These are phyloP conservation scores for Ustilago hordei DNA, from an alignment of 1,284 basidiomycete genomes.

Conservation along the genomic window DNA sequence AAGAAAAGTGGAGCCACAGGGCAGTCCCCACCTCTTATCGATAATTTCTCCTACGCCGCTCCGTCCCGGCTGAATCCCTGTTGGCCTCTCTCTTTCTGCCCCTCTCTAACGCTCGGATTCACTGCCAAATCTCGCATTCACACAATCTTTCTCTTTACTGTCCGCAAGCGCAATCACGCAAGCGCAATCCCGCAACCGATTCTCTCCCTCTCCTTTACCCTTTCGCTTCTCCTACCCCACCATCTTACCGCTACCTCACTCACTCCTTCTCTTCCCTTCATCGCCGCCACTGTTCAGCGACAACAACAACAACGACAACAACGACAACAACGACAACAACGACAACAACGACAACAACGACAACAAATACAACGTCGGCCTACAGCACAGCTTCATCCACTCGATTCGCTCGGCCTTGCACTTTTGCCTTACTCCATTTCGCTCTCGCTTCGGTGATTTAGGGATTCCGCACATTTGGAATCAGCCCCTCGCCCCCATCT, in stretches of 20 bases:
- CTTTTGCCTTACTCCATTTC: neutral
- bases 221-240: constrained; percentile 1
- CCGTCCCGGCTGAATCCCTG: neutral
- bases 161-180: neutral
- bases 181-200: constrained; percentile 1
- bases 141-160: constrained; percentile 12
- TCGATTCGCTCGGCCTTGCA: neutral
- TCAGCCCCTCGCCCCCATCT: neutral
- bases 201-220: neutral
- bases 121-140: constrained; percentile 5
- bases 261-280: neutral
- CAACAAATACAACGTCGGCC: neutral
- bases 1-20: constrained; percentile 27
- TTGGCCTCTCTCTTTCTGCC: neutral
- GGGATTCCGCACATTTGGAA: constrained; percentile 18
- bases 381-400: neutral
- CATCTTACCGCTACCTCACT: neutral
- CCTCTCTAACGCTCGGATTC: neutral
- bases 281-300: neutral
- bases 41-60: constrained; percentile 16
- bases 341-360: neutral
- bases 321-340: neutral
- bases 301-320: neutral
- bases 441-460: constrained; percentile 17
- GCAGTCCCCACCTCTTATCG: constrained; percentile 47